Conservation (phyloP, 352 stramenopile genomes). For the Pythium folliculosum region DNA sequence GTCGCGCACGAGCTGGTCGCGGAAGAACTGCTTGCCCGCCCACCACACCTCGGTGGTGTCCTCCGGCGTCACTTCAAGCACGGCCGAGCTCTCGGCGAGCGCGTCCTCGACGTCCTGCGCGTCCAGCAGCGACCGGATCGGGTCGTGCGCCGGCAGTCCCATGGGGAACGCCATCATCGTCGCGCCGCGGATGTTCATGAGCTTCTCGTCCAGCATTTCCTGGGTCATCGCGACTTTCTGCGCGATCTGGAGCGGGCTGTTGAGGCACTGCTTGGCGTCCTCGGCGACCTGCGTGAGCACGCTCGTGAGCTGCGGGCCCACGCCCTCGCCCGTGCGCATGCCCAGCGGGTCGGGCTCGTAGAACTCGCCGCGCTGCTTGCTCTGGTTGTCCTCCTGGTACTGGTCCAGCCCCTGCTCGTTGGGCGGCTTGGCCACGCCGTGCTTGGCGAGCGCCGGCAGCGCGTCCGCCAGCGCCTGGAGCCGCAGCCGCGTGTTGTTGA, state of each 20-base stretch:
- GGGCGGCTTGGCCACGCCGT: slow-evolving; percentile 86
- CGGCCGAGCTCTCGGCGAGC: slow-evolving; percentile 64
- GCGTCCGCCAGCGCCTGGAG: slow-evolving; percentile 75
- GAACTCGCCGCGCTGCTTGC: slow-evolving; percentile 69
- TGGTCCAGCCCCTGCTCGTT: slow-evolving; percentile 88
- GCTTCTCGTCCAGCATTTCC: slow-evolving; percentile 87
- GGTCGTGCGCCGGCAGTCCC: slow-evolving; percentile 91
- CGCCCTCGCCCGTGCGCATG: slow-evolving; percentile 86
- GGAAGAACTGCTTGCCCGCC: slow-evolving; percentile 94
- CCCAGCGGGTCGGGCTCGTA: slow-evolving; percentile 89
- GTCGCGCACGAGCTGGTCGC: slow-evolving; percentile 88
- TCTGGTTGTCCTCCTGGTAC: slow-evolving; percentile 59
- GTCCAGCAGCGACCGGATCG: slow-evolving; percentile 87
- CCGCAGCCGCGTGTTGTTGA: slow-evolving; percentile 85
- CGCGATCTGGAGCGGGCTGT: slow-evolving; percentile 66
- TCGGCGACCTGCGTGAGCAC: slow-evolving; percentile 76
- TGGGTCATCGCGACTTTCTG: slow-evolving; percentile 63
- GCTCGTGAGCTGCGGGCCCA: slow-evolving; percentile 76
- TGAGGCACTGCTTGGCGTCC: slow-evolving; percentile 76
- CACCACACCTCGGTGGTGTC: slow-evolving; percentile 93
- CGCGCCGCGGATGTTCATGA: slow-evolving; percentile 90
- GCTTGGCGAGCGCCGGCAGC: slow-evolving; percentile 71
- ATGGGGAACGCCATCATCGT: slow-evolving; percentile 96
- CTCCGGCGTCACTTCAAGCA: slow-evolving; percentile 77
- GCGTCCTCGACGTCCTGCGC: slow-evolving; percentile 54